Evolutionary conservation across 2,329 filamentous ascomycete species (phyloP).

Genomic region (Escovopsis sp.): DNA sequence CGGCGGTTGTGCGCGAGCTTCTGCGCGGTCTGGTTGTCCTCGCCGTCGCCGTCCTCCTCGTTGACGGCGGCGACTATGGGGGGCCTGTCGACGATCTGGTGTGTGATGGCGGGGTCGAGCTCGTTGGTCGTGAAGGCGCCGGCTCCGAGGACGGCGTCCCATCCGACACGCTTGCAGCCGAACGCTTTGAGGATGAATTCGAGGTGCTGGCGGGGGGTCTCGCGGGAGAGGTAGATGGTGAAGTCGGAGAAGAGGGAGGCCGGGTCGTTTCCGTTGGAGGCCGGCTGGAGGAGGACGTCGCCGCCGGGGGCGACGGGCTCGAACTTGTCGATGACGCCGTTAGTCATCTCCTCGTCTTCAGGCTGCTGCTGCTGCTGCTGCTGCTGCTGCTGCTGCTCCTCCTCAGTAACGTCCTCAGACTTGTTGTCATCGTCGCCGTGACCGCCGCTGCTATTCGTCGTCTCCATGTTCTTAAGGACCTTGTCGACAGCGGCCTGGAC

Average conservation of each 20-base stretch:
- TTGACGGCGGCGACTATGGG: conserved; percentile 45
- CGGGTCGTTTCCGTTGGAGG: conserved; percentile 47
- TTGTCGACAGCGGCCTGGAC: conserved; percentile 54
- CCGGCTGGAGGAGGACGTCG: conserved; percentile 72
- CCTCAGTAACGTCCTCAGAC: no score
- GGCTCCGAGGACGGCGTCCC: conserved; percentile 81
- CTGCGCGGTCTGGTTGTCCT: conserved; percentile 47
- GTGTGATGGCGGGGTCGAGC: conserved; percentile 75
- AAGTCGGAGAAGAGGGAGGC: conserved; percentile 72
- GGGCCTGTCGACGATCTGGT: conserved; percentile 90
- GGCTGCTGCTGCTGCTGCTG: conserved; percentile 8
- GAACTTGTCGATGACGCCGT: conserved; percentile 76
- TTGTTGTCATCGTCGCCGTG: no score
- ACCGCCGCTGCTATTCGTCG: conserved; percentile 12
- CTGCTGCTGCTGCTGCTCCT: no score
- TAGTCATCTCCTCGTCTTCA: conserved; percentile 32
- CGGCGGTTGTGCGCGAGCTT: conserved; percentile 48
- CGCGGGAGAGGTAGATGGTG: conserved; percentile 85
- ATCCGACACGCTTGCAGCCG: conserved; percentile 89
- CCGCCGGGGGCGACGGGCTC: conserved; percentile 70
- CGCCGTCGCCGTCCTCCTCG: conserved; percentile 31
- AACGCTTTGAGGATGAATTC: conserved; percentile 91
- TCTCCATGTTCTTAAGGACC: conserved; percentile 35
- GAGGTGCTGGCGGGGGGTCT: conserved; percentile 76
- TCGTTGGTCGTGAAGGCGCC: conserved; percentile 88